phyloP scores from a whole-genome alignment of 176 grass and related monocot genomes.

The Aegilops sharonensis region DNA sequence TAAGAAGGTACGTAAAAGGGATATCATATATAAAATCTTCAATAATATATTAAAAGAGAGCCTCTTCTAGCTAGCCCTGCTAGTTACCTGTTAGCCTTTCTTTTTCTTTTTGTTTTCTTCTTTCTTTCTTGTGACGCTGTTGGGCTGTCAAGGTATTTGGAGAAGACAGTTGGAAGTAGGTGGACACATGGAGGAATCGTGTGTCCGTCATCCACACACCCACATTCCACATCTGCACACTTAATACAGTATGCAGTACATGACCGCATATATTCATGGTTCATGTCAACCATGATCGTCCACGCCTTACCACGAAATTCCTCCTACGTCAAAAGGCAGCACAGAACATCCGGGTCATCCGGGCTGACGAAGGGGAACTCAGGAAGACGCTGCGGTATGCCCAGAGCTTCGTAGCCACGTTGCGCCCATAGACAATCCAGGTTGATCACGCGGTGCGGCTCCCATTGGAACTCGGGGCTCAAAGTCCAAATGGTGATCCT shows the following conservation, averaged over 20 bases:
- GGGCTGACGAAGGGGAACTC: not conserved
- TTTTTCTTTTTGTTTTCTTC: too few relatives aligned
- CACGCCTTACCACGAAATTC: not conserved
- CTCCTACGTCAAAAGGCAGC: not conserved
- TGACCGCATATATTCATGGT: not conserved
- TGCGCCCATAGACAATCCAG: not conserved
- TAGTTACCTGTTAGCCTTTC: too few relatives aligned
- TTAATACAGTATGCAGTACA: not conserved
- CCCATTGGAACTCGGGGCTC: not conserved
- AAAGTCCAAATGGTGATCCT: not conserved
- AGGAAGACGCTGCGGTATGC: not conserved
- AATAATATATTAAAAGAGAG: too few relatives aligned
- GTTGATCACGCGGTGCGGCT: not conserved
- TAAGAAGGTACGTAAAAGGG: too few relatives aligned
- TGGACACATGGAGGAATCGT: not conserved
- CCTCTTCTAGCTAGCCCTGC: too few relatives aligned
- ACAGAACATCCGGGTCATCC: not conserved
- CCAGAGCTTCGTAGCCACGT: not conserved
- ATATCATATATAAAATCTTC: too few relatives aligned
- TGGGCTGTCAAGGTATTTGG: not conserved
- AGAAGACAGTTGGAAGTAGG: not conserved
- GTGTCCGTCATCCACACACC: not conserved
- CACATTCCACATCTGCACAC: too few relatives aligned
- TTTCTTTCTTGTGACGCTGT: not conserved
- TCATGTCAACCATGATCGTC: not conserved